Evolutionary conservation across 805 yeast species (phyloP).

Genomic region (Spathaspora boniae): DNA sequence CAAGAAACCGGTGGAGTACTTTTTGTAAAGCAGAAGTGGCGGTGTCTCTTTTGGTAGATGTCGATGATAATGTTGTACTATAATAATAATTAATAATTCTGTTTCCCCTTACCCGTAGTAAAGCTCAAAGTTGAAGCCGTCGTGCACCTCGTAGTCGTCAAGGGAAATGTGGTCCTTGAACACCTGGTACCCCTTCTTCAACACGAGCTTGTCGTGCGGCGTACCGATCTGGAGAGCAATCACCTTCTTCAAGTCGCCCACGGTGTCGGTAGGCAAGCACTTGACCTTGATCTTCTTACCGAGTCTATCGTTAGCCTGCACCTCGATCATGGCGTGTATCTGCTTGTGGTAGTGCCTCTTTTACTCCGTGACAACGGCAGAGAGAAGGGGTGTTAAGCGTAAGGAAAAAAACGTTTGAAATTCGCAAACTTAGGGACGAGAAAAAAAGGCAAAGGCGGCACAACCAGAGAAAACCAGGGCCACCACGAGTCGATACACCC

Average conservation of each 20-base stretch:
- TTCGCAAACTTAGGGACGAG: no score
- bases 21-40: no score
- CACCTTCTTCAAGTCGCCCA: slow-evolving; percentile 87
- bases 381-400: no score
- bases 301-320: slow-evolving; percentile 50
- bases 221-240: slow-evolving; percentile 82
- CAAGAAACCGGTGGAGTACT: slow-evolving; percentile 47
- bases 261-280: slow-evolving; percentile 78
- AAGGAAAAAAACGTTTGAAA: no score
- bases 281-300: slow-evolving; percentile 88
- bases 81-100: neutral
- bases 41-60: neutral
- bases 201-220: slow-evolving; percentile 55
- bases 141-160: slow-evolving; percentile 93
- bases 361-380: neutral
- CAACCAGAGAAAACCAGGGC: no score
- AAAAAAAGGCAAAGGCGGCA: no score
- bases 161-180: slow-evolving; percentile 86
- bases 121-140: slow-evolving; percentile 82
- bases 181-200: slow-evolving; percentile 82
- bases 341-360: slow-evolving; percentile 2
- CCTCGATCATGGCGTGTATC: slow-evolving; percentile 34
- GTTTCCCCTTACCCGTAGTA: slow-evolving; percentile 55
- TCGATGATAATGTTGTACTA: slow-evolving; percentile 3
- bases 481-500: no score